Conservation (phyloP, 2,329 filamentous ascomycete genomes). For the Hypoxylon sp. region DNA sequence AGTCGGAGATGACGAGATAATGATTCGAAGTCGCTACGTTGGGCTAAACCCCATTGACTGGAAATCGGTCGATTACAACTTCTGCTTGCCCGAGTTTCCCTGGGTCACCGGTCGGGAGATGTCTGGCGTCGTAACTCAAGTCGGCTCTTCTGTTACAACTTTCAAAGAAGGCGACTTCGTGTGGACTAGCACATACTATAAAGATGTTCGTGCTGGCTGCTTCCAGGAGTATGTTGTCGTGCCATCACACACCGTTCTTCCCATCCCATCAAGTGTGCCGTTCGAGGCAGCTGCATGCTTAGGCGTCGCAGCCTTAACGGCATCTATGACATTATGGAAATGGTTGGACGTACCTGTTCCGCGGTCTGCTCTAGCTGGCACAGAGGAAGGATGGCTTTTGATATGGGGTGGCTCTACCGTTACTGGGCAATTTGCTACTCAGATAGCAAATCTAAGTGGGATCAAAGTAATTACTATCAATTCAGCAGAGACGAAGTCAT, state of each 20-base stretch:
- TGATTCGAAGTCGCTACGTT: conserved; percentile 56
- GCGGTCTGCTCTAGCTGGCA: conserved; percentile 28
- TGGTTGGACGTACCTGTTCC: conserved; percentile 57
- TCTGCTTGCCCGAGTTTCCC: conserved; percentile 59
- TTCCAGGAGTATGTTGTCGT: conserved; percentile 62
- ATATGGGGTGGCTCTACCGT: conserved; percentile 61
- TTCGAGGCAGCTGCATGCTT: conserved; percentile 57
- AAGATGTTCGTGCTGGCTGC: conserved; percentile 59
- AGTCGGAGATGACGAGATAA: conserved; percentile 54
- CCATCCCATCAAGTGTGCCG: conserved; percentile 54
- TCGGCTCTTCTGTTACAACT: conserved; percentile 49
- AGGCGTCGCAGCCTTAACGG: conserved; percentile 60
- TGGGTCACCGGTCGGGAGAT: conserved; percentile 56
- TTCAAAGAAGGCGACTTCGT: conserved; percentile 52
- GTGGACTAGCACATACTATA: conserved; percentile 61
- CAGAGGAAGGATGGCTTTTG: conserved; percentile 51
- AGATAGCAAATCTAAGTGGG: conserved; percentile 56
- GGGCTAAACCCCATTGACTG: conserved; percentile 60
- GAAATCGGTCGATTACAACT: conserved; percentile 61
- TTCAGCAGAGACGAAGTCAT: conserved; percentile 52
- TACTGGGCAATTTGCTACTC: conserved; percentile 60
- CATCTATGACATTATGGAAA: conserved; percentile 60
- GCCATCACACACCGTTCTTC: conserved; percentile 59
- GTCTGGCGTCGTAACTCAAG: conserved; percentile 52
- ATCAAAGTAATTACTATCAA: conserved; percentile 57